Conservation (phyloP, 1,284 basidiomycete species). For the Sporisorium graminicola region DNA sequence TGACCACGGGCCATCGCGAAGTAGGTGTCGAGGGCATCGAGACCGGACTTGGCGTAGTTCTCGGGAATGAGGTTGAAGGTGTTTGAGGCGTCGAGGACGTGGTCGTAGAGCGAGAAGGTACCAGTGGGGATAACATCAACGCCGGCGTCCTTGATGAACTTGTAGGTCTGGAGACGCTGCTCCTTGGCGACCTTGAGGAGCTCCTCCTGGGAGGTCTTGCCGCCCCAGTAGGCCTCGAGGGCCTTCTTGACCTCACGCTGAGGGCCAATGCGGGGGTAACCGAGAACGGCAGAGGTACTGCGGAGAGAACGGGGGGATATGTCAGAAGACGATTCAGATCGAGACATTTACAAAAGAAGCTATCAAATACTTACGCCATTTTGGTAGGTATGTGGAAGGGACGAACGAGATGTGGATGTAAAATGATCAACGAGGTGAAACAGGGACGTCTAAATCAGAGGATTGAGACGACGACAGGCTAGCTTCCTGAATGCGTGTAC, state of each 20-base stretch:
- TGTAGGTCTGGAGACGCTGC: conserved; percentile 91
- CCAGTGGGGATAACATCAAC: conserved; percentile 95
- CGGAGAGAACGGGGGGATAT: background rate
- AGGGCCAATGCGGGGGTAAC: conserved; percentile 96
- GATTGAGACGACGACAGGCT: conserved; percentile 6
- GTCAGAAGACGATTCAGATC: background rate
- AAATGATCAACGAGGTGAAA: conserved; percentile 11
- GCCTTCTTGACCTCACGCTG: conserved; percentile 99
- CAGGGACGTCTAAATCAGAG: conserved; percentile 14
- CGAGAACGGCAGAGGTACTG: conserved; percentile 74
- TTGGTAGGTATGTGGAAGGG: conserved; percentile 21
- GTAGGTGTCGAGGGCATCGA: conserved; percentile 93
- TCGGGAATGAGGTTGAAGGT: conserved; percentile 97
- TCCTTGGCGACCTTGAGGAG: conserved; percentile 89
- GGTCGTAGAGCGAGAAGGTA: conserved; percentile 98
- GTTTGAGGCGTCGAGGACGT: conserved; percentile 96
- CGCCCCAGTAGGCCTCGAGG: conserved; percentile 84
- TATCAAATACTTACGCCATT: conserved; percentile 38
- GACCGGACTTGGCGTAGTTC: conserved; percentile 88
- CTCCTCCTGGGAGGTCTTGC: conserved; percentile 88
- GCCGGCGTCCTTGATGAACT: conserved; percentile 84
- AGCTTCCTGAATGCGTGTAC: conserved; percentile 22
- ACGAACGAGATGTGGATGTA: conserved; percentile 16
- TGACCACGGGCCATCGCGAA: conserved; percentile 95
- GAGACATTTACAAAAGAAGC: background rate